phyloP scores from a whole-genome alignment of 805 yeast genomes.

The Saccharomycopsis schoenii region DNA sequence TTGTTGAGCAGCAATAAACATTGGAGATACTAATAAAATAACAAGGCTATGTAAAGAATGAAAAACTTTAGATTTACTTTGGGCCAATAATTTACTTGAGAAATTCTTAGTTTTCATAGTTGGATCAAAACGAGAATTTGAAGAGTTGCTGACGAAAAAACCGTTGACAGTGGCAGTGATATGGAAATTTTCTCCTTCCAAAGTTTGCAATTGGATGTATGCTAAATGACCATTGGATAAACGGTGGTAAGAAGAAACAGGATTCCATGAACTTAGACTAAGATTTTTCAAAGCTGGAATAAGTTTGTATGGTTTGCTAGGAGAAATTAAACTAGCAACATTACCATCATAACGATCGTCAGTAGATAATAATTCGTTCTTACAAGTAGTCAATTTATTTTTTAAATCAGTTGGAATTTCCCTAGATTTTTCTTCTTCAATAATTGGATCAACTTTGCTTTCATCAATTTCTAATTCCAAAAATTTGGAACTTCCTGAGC shows the following conservation, averaged over 20 bases:
- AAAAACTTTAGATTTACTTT: constrained; percentile 24
- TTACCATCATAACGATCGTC: constrained; percentile 16
- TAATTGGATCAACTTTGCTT: constrained; percentile 2
- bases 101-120: constrained; percentile 28
- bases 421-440: constrained; percentile 8
- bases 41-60: constrained; percentile 55
- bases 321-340: constrained; percentile 7
- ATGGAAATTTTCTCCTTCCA: constrained; percentile 72
- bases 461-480: constrained; percentile 5
- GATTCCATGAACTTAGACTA: constrained; percentile 72
- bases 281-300: constrained; percentile 50
- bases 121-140: constrained; percentile 64
- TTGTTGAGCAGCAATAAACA: constrained; percentile 43
- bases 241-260: constrained; percentile 57
- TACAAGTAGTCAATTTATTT: constrained; percentile 23
- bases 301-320: constrained; percentile 20
- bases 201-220: constrained; percentile 64
- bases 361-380: constrained; percentile 19
- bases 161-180: constrained; percentile 76
- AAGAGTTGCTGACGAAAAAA: constrained; percentile 63
- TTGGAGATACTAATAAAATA: constrained; percentile 49
- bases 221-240: constrained; percentile 66
- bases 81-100: constrained; percentile 24
- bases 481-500: constrained; percentile 11
- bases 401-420: constrained; percentile 17